Evolutionary conservation across 2,329 filamentous ascomycete species (phyloP).

Genomic region (Phialophora macrospora): DNA sequence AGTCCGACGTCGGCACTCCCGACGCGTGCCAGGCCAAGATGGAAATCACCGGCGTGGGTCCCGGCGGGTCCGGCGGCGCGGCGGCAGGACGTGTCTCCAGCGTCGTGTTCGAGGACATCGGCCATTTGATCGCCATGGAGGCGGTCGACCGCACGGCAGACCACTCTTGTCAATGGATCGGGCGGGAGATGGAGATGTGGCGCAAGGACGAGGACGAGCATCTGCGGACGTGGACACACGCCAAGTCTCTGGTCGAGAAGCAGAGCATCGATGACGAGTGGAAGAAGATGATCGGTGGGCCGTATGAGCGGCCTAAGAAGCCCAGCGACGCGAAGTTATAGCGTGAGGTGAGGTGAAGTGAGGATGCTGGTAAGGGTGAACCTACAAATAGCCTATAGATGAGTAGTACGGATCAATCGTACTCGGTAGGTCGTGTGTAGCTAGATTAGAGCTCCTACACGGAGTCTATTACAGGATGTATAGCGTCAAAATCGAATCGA

Average conservation of each 20-base stretch:
- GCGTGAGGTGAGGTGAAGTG: background rate
- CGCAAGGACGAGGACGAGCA: slow-evolving; percentile 36
- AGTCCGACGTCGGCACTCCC: slow-evolving; percentile 49
- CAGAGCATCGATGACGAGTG: slow-evolving; percentile 38
- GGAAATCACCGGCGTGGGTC: slow-evolving; percentile 46
- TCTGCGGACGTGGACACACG: slow-evolving; percentile 30
- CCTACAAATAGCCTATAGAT: too few relatives aligned
- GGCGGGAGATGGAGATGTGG: slow-evolving; percentile 36
- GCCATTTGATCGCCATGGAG: slow-evolving; percentile 42
- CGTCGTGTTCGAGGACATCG: slow-evolving; percentile 37
- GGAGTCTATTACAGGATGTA: too few relatives aligned
- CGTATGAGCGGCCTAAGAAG: slow-evolving; percentile 27
- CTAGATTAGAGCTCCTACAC: too few relatives aligned
- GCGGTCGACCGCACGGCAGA: slow-evolving; percentile 39
- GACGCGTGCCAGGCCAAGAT: slow-evolving; percentile 50
- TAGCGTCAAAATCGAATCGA: too few relatives aligned
- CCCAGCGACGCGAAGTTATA: slow-evolving; percentile 38
- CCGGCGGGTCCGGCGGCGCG: slow-evolving; percentile 58
- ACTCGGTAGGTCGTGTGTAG: too few relatives aligned
- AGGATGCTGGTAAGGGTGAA: background rate
- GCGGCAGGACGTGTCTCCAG: slow-evolving; percentile 50
- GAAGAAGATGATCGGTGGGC: slow-evolving; percentile 38
- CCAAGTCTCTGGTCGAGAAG: slow-evolving; percentile 36
- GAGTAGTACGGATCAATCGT: too few relatives aligned
- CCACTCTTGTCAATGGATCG: slow-evolving; percentile 36